Percentiles rank a stretch among this genome's conserved stretches.
phyloP scores from a whole-genome alignment of 1,284 basidiomycete species.

The Abortiporus biennis region DNA sequence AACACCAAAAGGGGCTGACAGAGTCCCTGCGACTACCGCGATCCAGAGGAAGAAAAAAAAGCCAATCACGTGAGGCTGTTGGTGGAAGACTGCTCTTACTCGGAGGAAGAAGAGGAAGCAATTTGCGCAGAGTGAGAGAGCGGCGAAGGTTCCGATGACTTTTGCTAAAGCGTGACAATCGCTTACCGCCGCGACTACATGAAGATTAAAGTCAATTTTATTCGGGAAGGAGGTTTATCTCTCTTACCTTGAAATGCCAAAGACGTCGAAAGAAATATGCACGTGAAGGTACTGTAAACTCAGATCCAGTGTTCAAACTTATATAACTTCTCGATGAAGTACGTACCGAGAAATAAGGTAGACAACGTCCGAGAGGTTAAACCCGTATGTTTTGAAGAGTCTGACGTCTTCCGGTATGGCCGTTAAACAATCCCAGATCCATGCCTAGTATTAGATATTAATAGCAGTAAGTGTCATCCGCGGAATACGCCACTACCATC shows the following conservation, averaged over 20 bases:
- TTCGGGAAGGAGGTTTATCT: neutral
- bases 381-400: neutral
- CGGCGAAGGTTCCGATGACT: constrained; percentile 5
- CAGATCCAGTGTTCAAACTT: neutral
- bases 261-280: constrained; percentile 5
- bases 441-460: neutral
- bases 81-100: neutral
- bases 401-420: constrained; percentile 1
- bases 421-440: constrained; percentile 7
- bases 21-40: neutral
- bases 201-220: neutral
- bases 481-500: neutral
- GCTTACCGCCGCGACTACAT: neutral
- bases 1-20: neutral
- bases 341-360: constrained; percentile 11
- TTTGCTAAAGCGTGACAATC: neutral
- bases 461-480: neutral
- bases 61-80: neutral
- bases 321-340: neutral
- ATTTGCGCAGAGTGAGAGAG: constrained; percentile 15
- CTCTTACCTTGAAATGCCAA: constrained; percentile 7
- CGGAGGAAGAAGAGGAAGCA: constrained; percentile 1
- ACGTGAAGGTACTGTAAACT: constrained; percentile 1
- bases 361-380: constrained; percentile 3
- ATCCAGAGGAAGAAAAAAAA: neutral